These are phyloP conservation scores for Termitomyces sp. DNA, from an alignment of 768 basidiomycete genomes.

Conservation along the genomic window DNA sequence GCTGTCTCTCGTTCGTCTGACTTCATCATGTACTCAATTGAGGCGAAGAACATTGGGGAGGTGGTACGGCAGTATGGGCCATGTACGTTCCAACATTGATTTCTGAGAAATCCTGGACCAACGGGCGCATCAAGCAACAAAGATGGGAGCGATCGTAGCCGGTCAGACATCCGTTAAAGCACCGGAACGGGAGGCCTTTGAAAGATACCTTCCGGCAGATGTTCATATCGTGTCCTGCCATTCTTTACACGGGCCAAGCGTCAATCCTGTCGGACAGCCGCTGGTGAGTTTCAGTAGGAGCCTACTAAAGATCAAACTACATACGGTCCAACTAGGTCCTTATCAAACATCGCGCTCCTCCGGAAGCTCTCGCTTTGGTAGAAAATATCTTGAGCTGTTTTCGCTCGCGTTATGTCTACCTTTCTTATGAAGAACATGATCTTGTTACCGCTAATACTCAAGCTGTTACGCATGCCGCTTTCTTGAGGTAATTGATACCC, in stretches of 20 bases:
- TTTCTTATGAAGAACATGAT: conserved; percentile 97
- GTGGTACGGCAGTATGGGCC: conserved; percentile 91
- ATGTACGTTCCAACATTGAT: conserved; percentile 49
- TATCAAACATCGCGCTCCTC: conserved; percentile 79
- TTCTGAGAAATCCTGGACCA: not conserved
- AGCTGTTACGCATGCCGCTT: conserved; percentile 97
- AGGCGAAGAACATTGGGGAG: conserved; percentile 79
- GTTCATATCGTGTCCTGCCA: conserved; percentile 90
- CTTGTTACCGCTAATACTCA: conserved; percentile 97
- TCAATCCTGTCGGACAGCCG: conserved; percentile 86
- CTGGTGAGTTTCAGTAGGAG: conserved; percentile 50
- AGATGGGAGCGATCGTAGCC: conserved; percentile 85
- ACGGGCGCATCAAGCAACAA: conserved; percentile 63
- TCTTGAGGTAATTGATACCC: conserved; percentile 64
- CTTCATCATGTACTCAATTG: conserved; percentile 93
- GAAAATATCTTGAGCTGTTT: conserved; percentile 81
- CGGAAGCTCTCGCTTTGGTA: conserved; percentile 70
- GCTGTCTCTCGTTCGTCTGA: conserved; percentile 86
- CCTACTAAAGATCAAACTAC: not conserved
- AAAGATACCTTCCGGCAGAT: conserved; percentile 80
- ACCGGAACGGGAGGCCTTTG: conserved; percentile 88
- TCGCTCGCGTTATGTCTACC: conserved; percentile 81
- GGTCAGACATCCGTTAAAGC: conserved; percentile 98
- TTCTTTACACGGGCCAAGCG: conserved; percentile 90
- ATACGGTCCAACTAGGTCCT: conserved; percentile 55